These are phyloP conservation scores for Apophysomyces sp. DNA, from an alignment of 371 early-diverging fungal genomes.

Conservation along the genomic window DNA sequence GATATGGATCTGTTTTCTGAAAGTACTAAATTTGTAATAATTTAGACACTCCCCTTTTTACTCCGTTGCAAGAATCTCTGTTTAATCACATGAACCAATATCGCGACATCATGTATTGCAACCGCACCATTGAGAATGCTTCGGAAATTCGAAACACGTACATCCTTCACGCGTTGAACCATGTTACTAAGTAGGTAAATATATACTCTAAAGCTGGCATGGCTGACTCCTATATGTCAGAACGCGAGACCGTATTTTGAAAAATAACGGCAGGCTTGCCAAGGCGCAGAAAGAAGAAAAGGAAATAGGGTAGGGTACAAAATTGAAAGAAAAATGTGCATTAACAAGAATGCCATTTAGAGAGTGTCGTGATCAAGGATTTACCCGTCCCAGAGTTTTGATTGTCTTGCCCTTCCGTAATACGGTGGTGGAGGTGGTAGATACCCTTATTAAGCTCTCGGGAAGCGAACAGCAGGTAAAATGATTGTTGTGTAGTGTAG, in stretches of 20 bases:
- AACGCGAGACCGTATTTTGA: conserved; percentile 73
- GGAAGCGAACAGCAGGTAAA: conserved; percentile 74
- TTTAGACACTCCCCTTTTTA: conserved; percentile 30
- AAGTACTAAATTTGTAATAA: background rate
- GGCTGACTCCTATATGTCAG: conserved; percentile 7
- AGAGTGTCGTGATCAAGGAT: conserved; percentile 93
- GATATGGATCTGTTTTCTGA: background rate
- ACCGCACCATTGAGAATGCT: conserved; percentile 60
- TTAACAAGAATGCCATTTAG: conserved; percentile 26
- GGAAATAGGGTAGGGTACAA: conserved; percentile 36
- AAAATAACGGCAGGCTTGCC: conserved; percentile 75
- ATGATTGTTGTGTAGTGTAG: background rate
- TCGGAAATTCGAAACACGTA: conserved; percentile 72
- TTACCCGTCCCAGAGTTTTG: conserved; percentile 91
- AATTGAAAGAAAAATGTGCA: background rate
- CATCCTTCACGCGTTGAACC: conserved; percentile 86
- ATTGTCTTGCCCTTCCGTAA: conserved; percentile 90
- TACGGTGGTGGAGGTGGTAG: conserved; percentile 76
- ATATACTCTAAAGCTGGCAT: too few relatives aligned
- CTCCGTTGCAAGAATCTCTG: conserved; percentile 59
- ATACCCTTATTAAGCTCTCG: conserved; percentile 71
- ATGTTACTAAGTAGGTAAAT: conserved; percentile 71
- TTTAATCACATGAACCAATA: conserved; percentile 72
- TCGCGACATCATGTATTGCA: conserved; percentile 74
- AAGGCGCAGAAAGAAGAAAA: conserved; percentile 52